A percentile compares a stretch with the other conserved stretches of the same genome.
Evolutionary conservation across 108 stramenopile genomes (phyloP).

Genomic region (Skeletonema menzelii): DNA sequence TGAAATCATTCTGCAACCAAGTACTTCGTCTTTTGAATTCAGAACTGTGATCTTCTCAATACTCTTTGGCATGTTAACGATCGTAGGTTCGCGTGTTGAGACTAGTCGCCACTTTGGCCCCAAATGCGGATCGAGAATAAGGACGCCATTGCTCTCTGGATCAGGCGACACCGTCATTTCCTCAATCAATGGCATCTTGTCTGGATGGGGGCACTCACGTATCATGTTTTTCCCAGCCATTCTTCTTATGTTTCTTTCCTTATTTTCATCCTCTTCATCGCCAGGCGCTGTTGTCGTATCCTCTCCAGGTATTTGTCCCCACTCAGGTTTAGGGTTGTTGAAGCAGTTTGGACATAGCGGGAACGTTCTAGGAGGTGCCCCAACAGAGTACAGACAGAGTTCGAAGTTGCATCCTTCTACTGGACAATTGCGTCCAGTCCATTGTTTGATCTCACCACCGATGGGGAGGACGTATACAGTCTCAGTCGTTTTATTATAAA

Average conservation of each 20-base stretch:
- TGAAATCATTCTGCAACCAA: conserved; percentile 66
- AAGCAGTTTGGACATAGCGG: conserved; percentile 88
- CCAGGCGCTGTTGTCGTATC: conserved; percentile 30
- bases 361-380: conserved; percentile 80
- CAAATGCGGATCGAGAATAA: conserved; percentile 81
- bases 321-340: conserved; percentile 75
- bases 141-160: conserved; percentile 85
- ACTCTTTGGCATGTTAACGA: conserved; percentile 61
- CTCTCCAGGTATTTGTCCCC: conserved; percentile 52
- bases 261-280: conserved; percentile 63
- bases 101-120: conserved; percentile 86
- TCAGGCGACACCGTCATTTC: conserved; percentile 83
- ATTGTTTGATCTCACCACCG: conserved; percentile 84
- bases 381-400: conserved; percentile 81
- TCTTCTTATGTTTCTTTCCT: conserved; percentile 63
- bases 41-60: conserved; percentile 80
- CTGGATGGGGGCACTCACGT: conserved; percentile 83
- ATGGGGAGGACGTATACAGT: conserved; percentile 79
- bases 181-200: conserved; percentile 79
- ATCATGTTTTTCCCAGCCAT: conserved; percentile 73
- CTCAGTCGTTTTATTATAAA: conserved; percentile 87
- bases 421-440: conserved; percentile 55
- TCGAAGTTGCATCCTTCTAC: conserved; percentile 83
- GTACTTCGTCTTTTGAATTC: conserved; percentile 69
- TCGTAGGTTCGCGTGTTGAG: conserved; percentile 25